Percentiles rank a stretch among this genome's conserved stretches.
phyloP scores from a whole-genome alignment of 768 basidiomycete genomes.

The Collybia mongolica region DNA sequence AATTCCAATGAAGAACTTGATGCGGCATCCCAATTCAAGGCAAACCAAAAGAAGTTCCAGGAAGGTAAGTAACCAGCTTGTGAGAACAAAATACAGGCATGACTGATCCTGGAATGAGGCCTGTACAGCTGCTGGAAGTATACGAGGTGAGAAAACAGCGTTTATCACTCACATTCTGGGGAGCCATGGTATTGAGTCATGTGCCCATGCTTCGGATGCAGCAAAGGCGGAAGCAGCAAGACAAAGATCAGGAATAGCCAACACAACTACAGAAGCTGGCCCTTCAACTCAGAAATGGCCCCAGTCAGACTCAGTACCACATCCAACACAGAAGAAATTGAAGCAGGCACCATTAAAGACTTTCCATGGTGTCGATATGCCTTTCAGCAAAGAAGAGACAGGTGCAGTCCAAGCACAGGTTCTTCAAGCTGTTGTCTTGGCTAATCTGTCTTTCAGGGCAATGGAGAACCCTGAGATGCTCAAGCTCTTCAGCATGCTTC shows the following conservation, averaged over 20 bases:
- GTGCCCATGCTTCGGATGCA: neutral
- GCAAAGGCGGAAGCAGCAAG: neutral
- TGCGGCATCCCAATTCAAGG: neutral
- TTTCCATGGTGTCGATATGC: neutral
- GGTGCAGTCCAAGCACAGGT: neutral
- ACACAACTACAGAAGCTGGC: neutral
- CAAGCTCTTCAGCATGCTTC: neutral
- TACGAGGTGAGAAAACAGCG: neutral
- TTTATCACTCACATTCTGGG: neutral
- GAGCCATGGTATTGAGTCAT: neutral
- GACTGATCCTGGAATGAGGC: neutral
- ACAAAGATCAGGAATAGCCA: neutral
- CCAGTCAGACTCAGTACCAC: neutral
- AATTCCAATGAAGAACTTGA: neutral
- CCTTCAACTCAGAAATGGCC: neutral
- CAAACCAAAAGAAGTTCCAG: neutral
- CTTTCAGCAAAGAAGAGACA: constrained; percentile 1
- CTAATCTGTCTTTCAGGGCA: neutral
- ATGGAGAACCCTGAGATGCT: neutral
- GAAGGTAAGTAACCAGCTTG: neutral
- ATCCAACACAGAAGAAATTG: neutral
- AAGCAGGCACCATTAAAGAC: constrained; percentile 2
- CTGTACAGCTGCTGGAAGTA: neutral
- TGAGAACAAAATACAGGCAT: neutral
- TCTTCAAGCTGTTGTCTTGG: neutral